Conservation (phyloP, 345 rosid species). For the Combretum micranthum region DNA sequence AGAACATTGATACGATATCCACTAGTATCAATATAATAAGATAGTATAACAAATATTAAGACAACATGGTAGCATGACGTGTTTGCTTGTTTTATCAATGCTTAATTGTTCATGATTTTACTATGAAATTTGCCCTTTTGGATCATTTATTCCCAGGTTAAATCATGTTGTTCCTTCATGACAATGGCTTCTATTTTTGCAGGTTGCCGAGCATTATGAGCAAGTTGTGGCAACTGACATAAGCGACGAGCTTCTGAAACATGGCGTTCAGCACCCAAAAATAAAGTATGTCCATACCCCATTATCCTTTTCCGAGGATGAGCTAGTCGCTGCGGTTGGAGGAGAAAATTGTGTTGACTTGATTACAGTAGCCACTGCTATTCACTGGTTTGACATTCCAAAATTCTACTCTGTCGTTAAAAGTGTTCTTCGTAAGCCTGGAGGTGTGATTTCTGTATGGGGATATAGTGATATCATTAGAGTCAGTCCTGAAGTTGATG, state of each 20-base stretch:
- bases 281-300: constrained; percentile 49
- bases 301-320: constrained; percentile 37
- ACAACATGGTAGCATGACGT: no score
- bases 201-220: constrained; percentile 62
- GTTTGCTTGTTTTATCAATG: no score
- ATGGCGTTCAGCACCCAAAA: constrained; percentile 31
- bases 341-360: constrained; percentile 53
- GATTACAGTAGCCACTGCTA: constrained; percentile 46
- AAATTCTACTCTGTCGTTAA: constrained; percentile 44
- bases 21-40: no score
- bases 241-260: constrained; percentile 48
- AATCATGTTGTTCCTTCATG: not conserved
- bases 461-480: constrained; percentile 28
- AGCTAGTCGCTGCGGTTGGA: constrained; percentile 33
- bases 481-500: constrained; percentile 45
- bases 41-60: no score
- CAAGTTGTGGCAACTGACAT: constrained; percentile 51
- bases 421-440: constrained; percentile 51
- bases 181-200: not conserved
- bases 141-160: no score
- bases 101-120: no score
- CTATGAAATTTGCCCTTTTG: no score
- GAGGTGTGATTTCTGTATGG: constrained; percentile 60
- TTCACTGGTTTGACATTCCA: constrained; percentile 67
- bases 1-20: no score